Evolutionary conservation across 768 basidiomycete genomes (phyloP), one percentile per base, ranked within the genome.

Genomic region (Dentipellis sp.): DNA sequence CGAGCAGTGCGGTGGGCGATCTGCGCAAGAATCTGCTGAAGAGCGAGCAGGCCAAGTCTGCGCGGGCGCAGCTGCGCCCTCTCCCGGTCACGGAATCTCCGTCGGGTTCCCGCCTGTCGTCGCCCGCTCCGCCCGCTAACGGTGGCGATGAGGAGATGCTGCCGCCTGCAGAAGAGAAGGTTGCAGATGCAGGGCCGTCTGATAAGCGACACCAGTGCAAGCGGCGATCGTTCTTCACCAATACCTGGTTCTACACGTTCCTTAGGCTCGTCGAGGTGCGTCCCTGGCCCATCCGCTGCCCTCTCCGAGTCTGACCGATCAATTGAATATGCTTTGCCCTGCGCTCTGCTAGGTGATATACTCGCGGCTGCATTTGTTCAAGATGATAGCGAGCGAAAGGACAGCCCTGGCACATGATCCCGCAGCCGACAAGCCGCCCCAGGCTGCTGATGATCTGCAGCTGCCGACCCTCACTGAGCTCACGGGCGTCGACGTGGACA

Each of bases 221-320:
- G 56, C 76, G 78, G 51, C 77, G 79, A 55, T 73, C 83, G 37
- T 93, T 97, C 71, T 97, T 91, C 71, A 83, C 85, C 57, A 97
- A 97, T 70, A 92, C 90, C 17, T 77, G 83, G 21, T 91, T 91
- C 65, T 99, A 97, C 73, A 80, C 82, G 10, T 71, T 97, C 21
- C 70, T 98, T 63, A 82, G 95, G 36, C 73, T 94, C 50, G 68
- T 97, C 42, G 88, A 97, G 83, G 95, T 93, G 57, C 50, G 84
- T 68, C 11, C 8, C 36, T 14, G 16, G 5, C 48, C 2, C 29
- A 17, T 23, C 40, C 29, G 6, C 6, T 3, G 6, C 22, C 45
- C 58, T 37, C 3, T 1, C 37, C 49, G 12, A 21, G 34, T 17
- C 12, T 22, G 23, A 35, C 50, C 60, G 50, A 56, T 10, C 5